Evolutionary conservation across 768 basidiomycete species (phyloP).

Genomic region (Nevesoporus exiguus): DNA sequence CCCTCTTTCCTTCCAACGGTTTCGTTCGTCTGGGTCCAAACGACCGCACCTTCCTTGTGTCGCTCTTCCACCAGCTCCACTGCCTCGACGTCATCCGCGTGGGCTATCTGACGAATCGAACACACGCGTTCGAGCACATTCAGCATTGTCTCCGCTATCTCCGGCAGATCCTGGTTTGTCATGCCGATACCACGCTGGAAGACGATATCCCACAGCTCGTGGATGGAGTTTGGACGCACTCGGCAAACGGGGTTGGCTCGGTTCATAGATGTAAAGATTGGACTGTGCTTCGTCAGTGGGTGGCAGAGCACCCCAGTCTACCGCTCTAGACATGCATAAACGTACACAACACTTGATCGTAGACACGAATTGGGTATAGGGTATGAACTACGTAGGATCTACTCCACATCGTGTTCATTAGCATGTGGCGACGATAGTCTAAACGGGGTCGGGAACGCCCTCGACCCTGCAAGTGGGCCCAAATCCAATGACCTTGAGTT

Average conservation of each 20-base stretch:
- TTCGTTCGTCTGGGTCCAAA: conserved; percentile 35
- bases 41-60: conserved; percentile 32
- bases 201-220: conserved; percentile 28
- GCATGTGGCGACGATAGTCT: neutral
- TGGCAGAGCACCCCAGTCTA: conserved; percentile 27
- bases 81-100: conserved; percentile 40
- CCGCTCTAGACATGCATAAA: conserved; percentile 14
- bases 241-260: conserved; percentile 29
- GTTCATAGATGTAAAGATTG: conserved; percentile 35
- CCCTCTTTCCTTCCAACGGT: conserved; percentile 32
- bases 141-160: conserved; percentile 40
- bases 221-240: conserved; percentile 25
- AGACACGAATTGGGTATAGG: neutral
- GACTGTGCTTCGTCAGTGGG: conserved; percentile 29
- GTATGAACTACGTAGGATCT: neutral
- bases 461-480: neutral
- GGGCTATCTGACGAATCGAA: conserved; percentile 24
- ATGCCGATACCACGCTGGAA: conserved; percentile 39
- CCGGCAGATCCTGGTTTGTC: conserved; percentile 36
- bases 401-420: neutral
- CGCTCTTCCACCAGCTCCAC: conserved; percentile 49
- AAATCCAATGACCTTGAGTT: neutral
- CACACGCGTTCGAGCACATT: conserved; percentile 29
- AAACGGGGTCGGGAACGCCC: neutral
- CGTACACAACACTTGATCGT: neutral